Base-by-base conservation (phyloP, 1,284 basidiomycete genomes). In the Cryptococcus sp. region DNA sequence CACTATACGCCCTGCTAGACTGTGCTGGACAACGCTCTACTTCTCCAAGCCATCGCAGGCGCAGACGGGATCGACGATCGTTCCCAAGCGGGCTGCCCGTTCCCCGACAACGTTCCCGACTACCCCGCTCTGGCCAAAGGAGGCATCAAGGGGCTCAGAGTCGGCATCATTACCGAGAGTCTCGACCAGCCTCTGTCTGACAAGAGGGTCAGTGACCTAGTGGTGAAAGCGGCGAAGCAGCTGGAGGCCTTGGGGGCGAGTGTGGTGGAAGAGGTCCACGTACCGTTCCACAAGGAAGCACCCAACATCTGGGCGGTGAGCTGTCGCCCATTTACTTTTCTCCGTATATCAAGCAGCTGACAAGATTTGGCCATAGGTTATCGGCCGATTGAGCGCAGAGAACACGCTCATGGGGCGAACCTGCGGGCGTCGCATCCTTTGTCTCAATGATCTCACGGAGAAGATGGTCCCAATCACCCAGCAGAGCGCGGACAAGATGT, bases 31-130 rank as follows among this genome's bases (percentile, higher is more conserved):
- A 78, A 79, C 51, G 80, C 80, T 3, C 60, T 78, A 4, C 67
- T 82, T 6, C 72, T 82, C 6, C 71, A 76, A 50, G 79, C 70
- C 23, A 77, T 81, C 45, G 80, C 81, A 0, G 81, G 80, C 6
- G 76, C 73, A 8, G 81, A 82, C 56, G 77, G 76, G 4, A 72
- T 81, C 46, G 81, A 82, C 65, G 80, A 80, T 56, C 72, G 81
- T n/a, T 45, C 42, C 13, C 73, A 76, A 49, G 68, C 76, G 16
- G 79, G 80, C 7, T 76, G 78, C 18, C 81, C 81, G 1, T 70
- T 75, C 38, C 78, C 75, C 0, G 66, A 56, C 6, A 57, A 75
- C 28, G 74, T 81, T 2, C 79, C 79, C 1, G 69, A 79, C 38
- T 80, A 82, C 55, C 60, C 71, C 6, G 61, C 67, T 0, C 53